Percentiles rank a stretch among this genome's conserved stretches.
Evolutionary conservation across 768 basidiomycete species (phyloP).

Genomic region (Rhizopogon vesiculosus): DNA sequence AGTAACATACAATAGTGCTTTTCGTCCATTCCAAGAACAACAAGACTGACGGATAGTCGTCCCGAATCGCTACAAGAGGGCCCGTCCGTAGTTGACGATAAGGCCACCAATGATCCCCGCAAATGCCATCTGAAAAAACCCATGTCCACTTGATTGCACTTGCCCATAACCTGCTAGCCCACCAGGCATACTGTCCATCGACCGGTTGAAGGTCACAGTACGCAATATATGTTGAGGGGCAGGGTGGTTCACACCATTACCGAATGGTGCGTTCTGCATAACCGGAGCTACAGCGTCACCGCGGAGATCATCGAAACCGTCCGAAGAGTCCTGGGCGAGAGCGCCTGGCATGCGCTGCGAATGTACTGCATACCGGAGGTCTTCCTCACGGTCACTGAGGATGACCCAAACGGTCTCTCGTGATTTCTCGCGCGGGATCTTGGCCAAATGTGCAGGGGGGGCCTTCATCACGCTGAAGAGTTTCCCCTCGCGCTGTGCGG

Average conservation of each 20-base stretch:
- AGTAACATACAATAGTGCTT: slow-evolving; percentile 1
- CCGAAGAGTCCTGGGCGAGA: background rate
- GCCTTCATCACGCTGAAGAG: slow-evolving; percentile 24
- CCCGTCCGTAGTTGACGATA: slow-evolving; percentile 24
- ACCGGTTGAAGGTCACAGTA: slow-evolving; percentile 1
- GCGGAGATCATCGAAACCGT: slow-evolving; percentile 11
- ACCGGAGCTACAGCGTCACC: background rate
- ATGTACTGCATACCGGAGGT: slow-evolving; percentile 27
- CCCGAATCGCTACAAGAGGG: slow-evolving; percentile 27
- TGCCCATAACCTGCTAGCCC: background rate
- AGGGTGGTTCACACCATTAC: background rate
- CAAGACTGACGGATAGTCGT: background rate
- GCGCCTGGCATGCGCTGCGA: slow-evolving; percentile 30
- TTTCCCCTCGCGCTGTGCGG: slow-evolving; percentile 27
- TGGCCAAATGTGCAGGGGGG: slow-evolving; percentile 19
- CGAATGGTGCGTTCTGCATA: background rate
- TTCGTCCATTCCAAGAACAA: background rate
- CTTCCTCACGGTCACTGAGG: slow-evolving; percentile 27
- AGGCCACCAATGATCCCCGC: slow-evolving; percentile 29
- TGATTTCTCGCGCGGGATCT: slow-evolving; percentile 13
- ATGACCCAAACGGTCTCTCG: slow-evolving; percentile 25
- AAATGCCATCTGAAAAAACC: slow-evolving; percentile 27
- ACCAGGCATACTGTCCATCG: slow-evolving; percentile 2
- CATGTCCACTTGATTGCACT: background rate
- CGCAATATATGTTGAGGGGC: background rate